These are phyloP conservation scores for Monosporascus sp. DNA, from an alignment of 2,329 filamentous ascomycete species.

Conservation along the genomic window DNA sequence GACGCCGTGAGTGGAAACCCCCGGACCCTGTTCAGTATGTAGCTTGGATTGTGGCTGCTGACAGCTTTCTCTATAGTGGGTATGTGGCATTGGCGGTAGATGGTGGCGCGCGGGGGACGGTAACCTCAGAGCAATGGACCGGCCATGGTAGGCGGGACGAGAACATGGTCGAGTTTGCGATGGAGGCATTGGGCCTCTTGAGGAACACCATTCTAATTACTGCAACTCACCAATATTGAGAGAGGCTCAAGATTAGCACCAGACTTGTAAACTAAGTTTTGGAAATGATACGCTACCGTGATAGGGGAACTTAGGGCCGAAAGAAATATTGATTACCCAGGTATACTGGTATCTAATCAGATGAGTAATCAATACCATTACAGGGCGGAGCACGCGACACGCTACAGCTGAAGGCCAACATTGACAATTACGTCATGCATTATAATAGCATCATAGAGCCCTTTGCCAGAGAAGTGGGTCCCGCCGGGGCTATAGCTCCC, in stretches of 20 bases:
- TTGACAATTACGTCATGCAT: neutral
- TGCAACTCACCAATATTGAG: slow-evolving; percentile 3
- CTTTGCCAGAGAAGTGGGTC: neutral
- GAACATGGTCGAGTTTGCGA: slow-evolving; percentile 60
- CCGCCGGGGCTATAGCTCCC: neutral
- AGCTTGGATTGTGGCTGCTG: neutral
- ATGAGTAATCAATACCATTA: too few relatives aligned
- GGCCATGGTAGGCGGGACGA: slow-evolving; percentile 44
- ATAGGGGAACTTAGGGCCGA: too few relatives aligned
- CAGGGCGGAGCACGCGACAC: too few relatives aligned
- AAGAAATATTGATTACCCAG: too few relatives aligned
- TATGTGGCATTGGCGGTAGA: slow-evolving; percentile 60
- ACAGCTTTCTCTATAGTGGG: slow-evolving; percentile 32
- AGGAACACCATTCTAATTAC: slow-evolving; percentile 42
- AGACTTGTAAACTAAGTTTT: slow-evolving; percentile 28
- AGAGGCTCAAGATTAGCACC: slow-evolving; percentile 27
- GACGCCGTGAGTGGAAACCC: slow-evolving; percentile 35
- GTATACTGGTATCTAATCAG: too few relatives aligned
- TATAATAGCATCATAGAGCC: neutral
- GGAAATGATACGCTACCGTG: too few relatives aligned
- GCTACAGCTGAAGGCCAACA: too few relatives aligned
- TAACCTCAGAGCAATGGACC: slow-evolving; percentile 51
- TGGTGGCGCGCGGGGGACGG: slow-evolving; percentile 38
- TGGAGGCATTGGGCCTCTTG: slow-evolving; percentile 49
- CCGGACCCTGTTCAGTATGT: neutral